phyloP scores from a whole-genome alignment of 140 eudicot genomes.

The Senecio squalidus region DNA sequence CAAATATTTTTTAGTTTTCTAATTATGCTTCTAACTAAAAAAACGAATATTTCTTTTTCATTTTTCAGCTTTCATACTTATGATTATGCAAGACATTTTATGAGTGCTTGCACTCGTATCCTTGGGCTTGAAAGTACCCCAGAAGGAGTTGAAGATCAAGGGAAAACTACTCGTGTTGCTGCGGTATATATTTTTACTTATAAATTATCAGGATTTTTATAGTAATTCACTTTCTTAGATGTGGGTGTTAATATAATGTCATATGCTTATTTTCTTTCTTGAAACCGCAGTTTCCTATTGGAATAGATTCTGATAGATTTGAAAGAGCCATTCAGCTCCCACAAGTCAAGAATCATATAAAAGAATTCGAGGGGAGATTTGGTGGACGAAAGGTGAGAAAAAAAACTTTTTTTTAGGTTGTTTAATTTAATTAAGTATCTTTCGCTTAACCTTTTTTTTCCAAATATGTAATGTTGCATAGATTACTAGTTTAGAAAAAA shows the following conservation, averaged over 20 bases:
- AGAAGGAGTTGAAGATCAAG: constrained; percentile 93
- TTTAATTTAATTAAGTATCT: neutral
- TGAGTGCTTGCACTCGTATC: constrained; percentile 93
- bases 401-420: neutral
- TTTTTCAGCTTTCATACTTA: constrained; percentile 75
- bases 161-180: constrained; percentile 84
- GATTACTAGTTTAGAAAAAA: constrained; percentile 2
- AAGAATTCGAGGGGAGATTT: constrained; percentile 58
- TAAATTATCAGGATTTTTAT: neutral
- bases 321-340: constrained; percentile 57
- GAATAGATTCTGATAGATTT: constrained; percentile 86
- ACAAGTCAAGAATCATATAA: constrained; percentile 58
- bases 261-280: constrained; percentile 2
- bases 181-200: constrained; percentile 55
- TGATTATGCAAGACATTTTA: constrained; percentile 91
- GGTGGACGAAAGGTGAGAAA: constrained; percentile 60
- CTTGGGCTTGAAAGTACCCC: constrained; percentile 95
- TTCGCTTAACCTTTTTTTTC: no score
- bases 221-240: neutral
- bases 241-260: neutral
- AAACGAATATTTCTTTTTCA: neutral
- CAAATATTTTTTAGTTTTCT: neutral
- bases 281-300: constrained; percentile 74
- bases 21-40: neutral
- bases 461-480: no score